These are phyloP conservation scores for Ogataea polymorpha DNA, from an alignment of 805 yeast species.

Conservation along the genomic window DNA sequence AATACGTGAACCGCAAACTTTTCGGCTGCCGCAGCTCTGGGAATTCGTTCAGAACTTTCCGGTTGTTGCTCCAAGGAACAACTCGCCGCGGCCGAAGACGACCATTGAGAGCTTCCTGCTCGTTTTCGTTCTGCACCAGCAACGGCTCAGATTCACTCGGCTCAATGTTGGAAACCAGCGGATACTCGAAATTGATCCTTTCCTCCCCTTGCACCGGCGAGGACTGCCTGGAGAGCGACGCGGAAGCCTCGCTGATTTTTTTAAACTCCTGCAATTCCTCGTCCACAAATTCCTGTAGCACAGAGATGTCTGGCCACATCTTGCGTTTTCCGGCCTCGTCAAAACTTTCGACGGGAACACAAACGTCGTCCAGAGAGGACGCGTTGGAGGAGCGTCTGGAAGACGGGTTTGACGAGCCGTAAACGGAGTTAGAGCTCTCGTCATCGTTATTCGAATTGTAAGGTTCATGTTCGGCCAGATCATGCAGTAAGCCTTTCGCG, in stretches of 20 bases:
- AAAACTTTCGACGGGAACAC: slow-evolving; percentile 71
- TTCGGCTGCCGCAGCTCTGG: slow-evolving; percentile 27
- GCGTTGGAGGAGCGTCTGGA: slow-evolving; percentile 59
- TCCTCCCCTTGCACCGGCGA: slow-evolving; percentile 12
- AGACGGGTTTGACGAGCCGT: slow-evolving; percentile 55
- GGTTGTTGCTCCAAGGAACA: slow-evolving; percentile 67
- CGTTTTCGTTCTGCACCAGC: slow-evolving; percentile 42
- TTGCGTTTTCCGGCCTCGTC: slow-evolving; percentile 33
- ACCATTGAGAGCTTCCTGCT: slow-evolving; percentile 54
- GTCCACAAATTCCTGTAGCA: slow-evolving; percentile 71
- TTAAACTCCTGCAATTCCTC: slow-evolving; percentile 52
- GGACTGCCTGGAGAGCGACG: slow-evolving; percentile 26
- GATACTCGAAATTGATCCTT: slow-evolving; percentile 40
- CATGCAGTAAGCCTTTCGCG: background rate
- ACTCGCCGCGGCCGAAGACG: slow-evolving; percentile 72
- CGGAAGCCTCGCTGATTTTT: slow-evolving; percentile 25
- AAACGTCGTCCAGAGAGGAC: slow-evolving; percentile 87
- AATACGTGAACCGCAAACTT: slow-evolving; percentile 81
- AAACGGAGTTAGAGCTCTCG: slow-evolving; percentile 25
- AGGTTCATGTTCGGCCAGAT: background rate
- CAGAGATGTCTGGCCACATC: slow-evolving; percentile 81
- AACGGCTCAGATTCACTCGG: slow-evolving; percentile 27
- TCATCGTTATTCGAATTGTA: slow-evolving; percentile 12
- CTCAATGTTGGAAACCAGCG: slow-evolving; percentile 34
- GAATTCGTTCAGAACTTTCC: slow-evolving; percentile 11